phyloP scores from a whole-genome alignment of 345 rosid genomes.

The Lepidium africanum region DNA sequence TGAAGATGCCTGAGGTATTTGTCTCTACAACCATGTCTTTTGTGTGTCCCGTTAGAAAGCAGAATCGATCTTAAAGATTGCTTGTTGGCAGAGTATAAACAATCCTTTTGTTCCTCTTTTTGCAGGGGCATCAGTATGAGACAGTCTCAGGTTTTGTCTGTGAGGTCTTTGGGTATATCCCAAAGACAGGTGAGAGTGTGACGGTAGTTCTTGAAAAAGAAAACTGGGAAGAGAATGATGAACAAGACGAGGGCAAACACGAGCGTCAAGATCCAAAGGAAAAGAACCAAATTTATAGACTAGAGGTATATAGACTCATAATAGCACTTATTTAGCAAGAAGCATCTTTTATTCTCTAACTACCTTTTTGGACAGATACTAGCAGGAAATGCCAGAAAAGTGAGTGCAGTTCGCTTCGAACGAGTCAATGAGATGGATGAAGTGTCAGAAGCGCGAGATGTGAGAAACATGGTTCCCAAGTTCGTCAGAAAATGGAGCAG shows the following conservation, averaged over 20 bases:
- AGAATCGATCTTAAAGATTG: neutral
- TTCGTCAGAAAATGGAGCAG: conserved; percentile 60
- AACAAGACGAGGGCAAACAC: conserved; percentile 43
- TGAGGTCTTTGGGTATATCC: conserved; percentile 91
- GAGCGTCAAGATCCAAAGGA: conserved; percentile 52
- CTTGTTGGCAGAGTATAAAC: neutral
- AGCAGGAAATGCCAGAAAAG: conserved; percentile 92
- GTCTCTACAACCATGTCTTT: neutral
- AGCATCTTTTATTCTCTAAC: neutral
- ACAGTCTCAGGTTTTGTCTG: conserved; percentile 88
- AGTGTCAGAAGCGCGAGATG: conserved; percentile 43
- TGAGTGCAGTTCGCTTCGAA: conserved; percentile 75
- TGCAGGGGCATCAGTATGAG: conserved; percentile 86
- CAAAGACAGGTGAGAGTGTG: conserved; percentile 78
- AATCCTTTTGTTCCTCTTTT: neutral
- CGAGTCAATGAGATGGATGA: conserved; percentile 39
- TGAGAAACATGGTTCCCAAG: conserved; percentile 55
- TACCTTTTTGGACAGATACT: conserved; percentile 47
- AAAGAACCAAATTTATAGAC: conserved; percentile 53
- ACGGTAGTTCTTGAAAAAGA: conserved; percentile 66
- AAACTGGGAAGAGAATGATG: conserved; percentile 50
- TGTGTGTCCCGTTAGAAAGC: neutral
- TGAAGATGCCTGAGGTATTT: conserved; percentile 84
- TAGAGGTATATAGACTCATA: conserved; percentile 48
- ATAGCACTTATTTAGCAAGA: neutral